Conservation (phyloP, 2,329 filamentous ascomycete genomes). For the Tricladium varicosporioides region DNA sequence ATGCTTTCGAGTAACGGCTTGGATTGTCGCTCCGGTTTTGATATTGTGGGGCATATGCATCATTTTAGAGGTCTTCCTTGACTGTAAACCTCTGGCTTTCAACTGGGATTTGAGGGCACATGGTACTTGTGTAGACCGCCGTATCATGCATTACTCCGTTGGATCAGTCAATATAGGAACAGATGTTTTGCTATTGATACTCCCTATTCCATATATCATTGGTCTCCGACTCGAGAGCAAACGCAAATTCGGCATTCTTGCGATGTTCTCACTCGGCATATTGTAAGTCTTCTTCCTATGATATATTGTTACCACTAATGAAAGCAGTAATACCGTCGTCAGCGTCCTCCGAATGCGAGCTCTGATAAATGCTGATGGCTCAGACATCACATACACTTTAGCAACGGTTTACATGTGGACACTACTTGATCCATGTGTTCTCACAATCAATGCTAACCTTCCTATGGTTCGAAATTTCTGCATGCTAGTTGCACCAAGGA, state of each 20-base stretch:
- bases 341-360: conserved; percentile 25
- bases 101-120: conserved; percentile 1
- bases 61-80: conserved; percentile 4
- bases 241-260: conserved; percentile 34
- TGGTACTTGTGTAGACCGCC: background rate
- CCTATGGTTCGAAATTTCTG: conserved; percentile 26
- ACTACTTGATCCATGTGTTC: conserved; percentile 35
- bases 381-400: conserved; percentile 14
- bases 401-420: conserved; percentile 30
- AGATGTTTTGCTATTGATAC: conserved; percentile 34
- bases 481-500: background rate
- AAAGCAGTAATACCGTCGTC: conserved; percentile 18
- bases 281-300: conserved; percentile 23
- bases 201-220: conserved; percentile 35
- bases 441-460: conserved; percentile 37
- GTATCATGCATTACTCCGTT: conserved; percentile 6
- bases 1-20: conserved; percentile 13
- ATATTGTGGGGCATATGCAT: conserved; percentile 6
- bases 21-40: conserved; percentile 4
- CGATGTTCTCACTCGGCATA: conserved; percentile 36
- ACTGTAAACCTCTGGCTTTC: background rate
- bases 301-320: background rate
- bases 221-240: conserved; percentile 34
- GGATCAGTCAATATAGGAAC: conserved; percentile 34
- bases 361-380: background rate